phyloP scores from a whole-genome alignment of 2,329 filamentous ascomycete species.

The Emergomyces orientalis region DNA sequence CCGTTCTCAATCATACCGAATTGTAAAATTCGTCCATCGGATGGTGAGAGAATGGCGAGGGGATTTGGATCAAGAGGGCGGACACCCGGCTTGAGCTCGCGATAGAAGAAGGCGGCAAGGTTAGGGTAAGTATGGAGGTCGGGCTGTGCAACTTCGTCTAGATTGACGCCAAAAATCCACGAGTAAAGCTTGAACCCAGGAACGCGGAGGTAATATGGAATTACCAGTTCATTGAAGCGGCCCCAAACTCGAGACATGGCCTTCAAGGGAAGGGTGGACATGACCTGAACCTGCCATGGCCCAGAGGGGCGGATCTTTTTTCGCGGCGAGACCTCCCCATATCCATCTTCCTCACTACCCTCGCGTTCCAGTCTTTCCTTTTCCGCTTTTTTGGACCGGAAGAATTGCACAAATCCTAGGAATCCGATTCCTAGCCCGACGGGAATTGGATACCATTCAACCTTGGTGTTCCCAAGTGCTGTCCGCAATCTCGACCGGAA shows the following conservation, averaged over 20 bases:
- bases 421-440: constrained; percentile 78
- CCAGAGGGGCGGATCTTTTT: constrained; percentile 68
- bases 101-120: constrained; percentile 93
- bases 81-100: constrained; percentile 77
- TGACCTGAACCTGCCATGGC: constrained; percentile 87
- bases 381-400: constrained; percentile 54
- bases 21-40: constrained; percentile 84
- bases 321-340: constrained; percentile 39
- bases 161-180: constrained; percentile 80
- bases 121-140: constrained; percentile 89
- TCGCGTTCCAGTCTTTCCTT: constrained; percentile 43
- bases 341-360: constrained; percentile 31
- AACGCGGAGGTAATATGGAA: constrained; percentile 78
- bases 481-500: constrained; percentile 49
- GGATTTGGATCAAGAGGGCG: constrained; percentile 75
- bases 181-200: constrained; percentile 90
- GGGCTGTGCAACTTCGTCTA: constrained; percentile 76
- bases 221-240: constrained; percentile 76
- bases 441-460: constrained; percentile 87
- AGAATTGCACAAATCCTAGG: constrained; percentile 73
- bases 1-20: constrained; percentile 87
- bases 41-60: constrained; percentile 73
- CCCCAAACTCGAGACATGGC: constrained; percentile 85
- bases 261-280: constrained; percentile 87
- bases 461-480: constrained; percentile 54